Conservation (phyloP, 306 rosid genomes). For the Cajanus cajan region DNA sequence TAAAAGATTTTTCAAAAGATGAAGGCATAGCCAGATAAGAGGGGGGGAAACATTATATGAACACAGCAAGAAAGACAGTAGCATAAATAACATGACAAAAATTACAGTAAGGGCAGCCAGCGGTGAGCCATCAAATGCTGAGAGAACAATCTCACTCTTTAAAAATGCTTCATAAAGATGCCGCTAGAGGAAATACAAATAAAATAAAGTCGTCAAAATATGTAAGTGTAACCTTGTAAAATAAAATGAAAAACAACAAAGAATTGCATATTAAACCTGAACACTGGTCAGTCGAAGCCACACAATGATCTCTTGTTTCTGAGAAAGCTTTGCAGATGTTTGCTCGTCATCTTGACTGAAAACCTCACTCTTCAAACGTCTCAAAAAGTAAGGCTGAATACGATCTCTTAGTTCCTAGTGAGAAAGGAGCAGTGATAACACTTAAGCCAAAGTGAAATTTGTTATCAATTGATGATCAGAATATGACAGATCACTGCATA, state of each 20-base stretch:
- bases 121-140: conserved; percentile 93
- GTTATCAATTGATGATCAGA: neutral
- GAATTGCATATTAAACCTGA: conserved; percentile 58
- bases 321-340: conserved; percentile 62
- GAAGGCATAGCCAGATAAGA: neutral
- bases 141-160: conserved; percentile 81
- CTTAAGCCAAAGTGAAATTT: neutral
- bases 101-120: conserved; percentile 86
- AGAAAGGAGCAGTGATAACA: neutral
- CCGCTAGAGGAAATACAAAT: conserved; percentile 48
- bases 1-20: conserved; percentile 20
- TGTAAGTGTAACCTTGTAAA: neutral
- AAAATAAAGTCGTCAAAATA: neutral
- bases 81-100: conserved; percentile 20
- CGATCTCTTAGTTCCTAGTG: conserved; percentile 74
- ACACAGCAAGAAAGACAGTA: conserved; percentile 4
- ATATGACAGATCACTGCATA: conserved; percentile 3
- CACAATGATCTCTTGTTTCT: conserved; percentile 80
- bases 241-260: conserved; percentile 22
- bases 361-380: conserved; percentile 83
- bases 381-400: conserved; percentile 80
- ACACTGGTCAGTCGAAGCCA: conserved; percentile 76
- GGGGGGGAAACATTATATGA: neutral
- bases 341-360: conserved; percentile 64
- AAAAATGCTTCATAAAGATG: conserved; percentile 81